phyloP scores from a whole-genome alignment of 768 basidiomycete species.

The Amanita rubescens region DNA sequence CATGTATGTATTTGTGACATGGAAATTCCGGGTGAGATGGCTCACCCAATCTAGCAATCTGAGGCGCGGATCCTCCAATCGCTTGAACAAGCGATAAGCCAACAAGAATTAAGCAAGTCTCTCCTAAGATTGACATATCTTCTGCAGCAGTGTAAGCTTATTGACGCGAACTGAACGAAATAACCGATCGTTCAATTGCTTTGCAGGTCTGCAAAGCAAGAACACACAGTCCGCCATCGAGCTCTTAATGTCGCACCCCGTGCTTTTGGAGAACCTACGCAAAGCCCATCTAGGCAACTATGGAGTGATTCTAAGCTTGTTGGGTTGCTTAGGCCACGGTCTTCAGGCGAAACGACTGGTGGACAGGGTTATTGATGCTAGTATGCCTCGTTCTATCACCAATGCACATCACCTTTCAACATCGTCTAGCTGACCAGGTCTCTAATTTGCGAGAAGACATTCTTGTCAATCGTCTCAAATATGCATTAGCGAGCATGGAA shows the following conservation, averaged over 20 bases:
- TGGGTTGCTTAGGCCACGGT: slow-evolving; percentile 91
- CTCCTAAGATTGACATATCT: slow-evolving; percentile 74
- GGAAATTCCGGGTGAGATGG: background rate
- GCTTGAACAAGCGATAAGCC: slow-evolving; percentile 68
- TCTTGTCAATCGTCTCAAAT: slow-evolving; percentile 72
- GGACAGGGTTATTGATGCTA: slow-evolving; percentile 81
- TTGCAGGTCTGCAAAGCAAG: slow-evolving; percentile 52
- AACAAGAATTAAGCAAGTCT: slow-evolving; percentile 73
- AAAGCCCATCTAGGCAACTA: slow-evolving; percentile 93
- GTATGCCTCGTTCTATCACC: slow-evolving; percentile 21
- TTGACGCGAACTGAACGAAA: background rate
- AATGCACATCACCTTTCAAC: background rate
- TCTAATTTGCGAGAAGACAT: slow-evolving; percentile 89
- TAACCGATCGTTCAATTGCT: background rate
- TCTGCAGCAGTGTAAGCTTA: slow-evolving; percentile 61
- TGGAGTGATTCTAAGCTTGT: slow-evolving; percentile 80
- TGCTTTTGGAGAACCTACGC: slow-evolving; percentile 77
- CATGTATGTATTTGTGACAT: background rate
- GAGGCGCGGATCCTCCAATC: slow-evolving; percentile 56
- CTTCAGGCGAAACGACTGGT: slow-evolving; percentile 81
- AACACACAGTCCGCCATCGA: slow-evolving; percentile 78
- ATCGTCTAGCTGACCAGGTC: slow-evolving; percentile 73
- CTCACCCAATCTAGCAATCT: slow-evolving; percentile 28
- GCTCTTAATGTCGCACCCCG: slow-evolving; percentile 72
- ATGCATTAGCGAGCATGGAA: slow-evolving; percentile 75